Evolutionary conservation across 192 early-diverging fungal species (phyloP), one percentile per base, ranked within the genome.

Genomic region (Gigaspora rosea): DNA sequence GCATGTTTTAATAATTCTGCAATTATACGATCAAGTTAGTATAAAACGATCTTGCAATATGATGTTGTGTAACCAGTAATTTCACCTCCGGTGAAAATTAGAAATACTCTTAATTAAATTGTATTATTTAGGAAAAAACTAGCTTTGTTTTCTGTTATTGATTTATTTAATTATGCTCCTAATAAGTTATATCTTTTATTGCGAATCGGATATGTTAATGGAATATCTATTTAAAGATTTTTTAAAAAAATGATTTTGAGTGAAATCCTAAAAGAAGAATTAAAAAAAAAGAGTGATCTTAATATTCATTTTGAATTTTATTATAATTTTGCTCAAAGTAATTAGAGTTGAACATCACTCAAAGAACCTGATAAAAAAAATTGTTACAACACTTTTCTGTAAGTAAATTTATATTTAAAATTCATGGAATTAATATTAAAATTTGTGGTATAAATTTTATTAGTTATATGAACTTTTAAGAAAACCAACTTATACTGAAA

Each of bases 181-280:
- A 15, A 65, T 65, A 36, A 65, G 18, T 15, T 65, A n/a, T 13
- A 65, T 47, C 36, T 65, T 46, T 65, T 65, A 47, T 65, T 65
- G 46, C 11, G 36, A 3, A 65, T 65, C 15, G 13, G 35, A 65
- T 46, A n/a, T 65, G 46, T 65, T 65, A 47, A 65, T 65, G 36
- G 41, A 65, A 47, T 65, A 0, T 65, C 46, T 65, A 0, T 65
- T 65, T 18, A 65, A 65, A 65, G 36, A 64, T 64, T 41, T 64
- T 13, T 64, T 64, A 10, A 64, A 41, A 64, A 64, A 64, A 61
- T 61, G 1, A 61, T 61, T 61, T 61, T 61, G 22, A 61, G 22
- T 1, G 8, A 61, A 61, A 61, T 61, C 9, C 22, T 61, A 61
- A 61, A 22, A 2, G 36, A 36, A 64, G 36, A 64, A 64, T 36